phyloP scores from a whole-genome alignment of 164 flowering plant species.

The Brasenia schreberi region DNA sequence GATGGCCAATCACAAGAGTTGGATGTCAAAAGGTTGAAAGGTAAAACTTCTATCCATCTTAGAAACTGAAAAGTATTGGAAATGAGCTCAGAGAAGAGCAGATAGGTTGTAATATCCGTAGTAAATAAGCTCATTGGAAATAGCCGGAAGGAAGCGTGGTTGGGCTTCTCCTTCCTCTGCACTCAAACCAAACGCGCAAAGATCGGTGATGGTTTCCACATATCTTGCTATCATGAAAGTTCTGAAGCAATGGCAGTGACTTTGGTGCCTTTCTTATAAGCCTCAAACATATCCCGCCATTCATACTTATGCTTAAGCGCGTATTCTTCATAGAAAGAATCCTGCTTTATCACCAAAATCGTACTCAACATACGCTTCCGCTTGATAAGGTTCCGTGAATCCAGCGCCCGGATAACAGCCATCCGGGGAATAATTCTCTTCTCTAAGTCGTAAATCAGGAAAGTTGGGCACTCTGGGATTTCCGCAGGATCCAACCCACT shows the following conservation, averaged over 20 bases:
- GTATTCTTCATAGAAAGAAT: neutral
- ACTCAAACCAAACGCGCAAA: no score
- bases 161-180: no score
- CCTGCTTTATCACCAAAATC: neutral
- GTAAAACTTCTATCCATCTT: no score
- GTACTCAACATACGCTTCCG: neutral
- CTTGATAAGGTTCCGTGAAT: neutral
- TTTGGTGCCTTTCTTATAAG: neutral
- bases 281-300: conserved; percentile 3
- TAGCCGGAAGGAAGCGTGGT: no score
- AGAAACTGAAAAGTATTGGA: no score
- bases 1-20: no score
- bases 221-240: neutral
- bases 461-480: neutral
- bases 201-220: no score
- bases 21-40: no score
- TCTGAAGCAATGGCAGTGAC: neutral
- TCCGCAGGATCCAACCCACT: neutral
- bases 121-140: no score
- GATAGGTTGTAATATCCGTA: no score
- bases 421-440: conserved; percentile 5
- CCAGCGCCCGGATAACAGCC: conserved; percentile 6
- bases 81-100: no score
- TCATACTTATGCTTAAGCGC: conserved; percentile 1
- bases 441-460: conserved; percentile 1